Conservation (phyloP, 2,329 filamentous ascomycete species). For the Sclerotinia sclerotiorum region DNA sequence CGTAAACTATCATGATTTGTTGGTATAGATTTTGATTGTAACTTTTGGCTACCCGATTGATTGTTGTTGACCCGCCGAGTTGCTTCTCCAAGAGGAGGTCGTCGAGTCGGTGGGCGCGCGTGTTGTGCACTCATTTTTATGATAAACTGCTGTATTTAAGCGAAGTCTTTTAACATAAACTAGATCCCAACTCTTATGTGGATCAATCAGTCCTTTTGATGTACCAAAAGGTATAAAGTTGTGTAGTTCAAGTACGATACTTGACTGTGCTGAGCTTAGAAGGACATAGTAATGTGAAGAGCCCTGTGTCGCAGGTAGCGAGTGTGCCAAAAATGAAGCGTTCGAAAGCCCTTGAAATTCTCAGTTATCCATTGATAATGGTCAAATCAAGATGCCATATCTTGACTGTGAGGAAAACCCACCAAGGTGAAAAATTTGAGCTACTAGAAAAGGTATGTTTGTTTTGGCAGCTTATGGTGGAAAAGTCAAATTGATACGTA, state of each 20-base stretch:
- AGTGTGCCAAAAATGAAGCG: slow-evolving; percentile 18
- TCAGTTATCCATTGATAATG: slow-evolving; percentile 6
- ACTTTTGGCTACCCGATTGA: slow-evolving; percentile 24
- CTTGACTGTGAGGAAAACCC: neutral
- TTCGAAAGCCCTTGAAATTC: neutral
- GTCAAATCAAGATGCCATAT: neutral
- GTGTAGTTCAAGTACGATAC: neutral
- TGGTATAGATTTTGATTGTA: slow-evolving; percentile 27
- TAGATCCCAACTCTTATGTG: neutral
- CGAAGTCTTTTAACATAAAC: neutral
- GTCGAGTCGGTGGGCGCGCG: slow-evolving; percentile 36
- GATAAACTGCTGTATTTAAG: neutral
- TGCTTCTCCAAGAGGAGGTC: slow-evolving; percentile 39
- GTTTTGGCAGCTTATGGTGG: neutral
- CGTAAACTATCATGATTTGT: slow-evolving; percentile 37
- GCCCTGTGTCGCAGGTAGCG: neutral
- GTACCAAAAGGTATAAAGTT: neutral
- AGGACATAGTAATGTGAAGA: slow-evolving; percentile 19
- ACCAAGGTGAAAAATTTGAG: neutral
- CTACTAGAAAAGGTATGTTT: neutral
- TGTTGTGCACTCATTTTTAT: slow-evolving; percentile 31
- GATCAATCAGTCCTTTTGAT: neutral
- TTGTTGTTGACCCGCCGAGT: slow-evolving; percentile 39
- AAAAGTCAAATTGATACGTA: slow-evolving; percentile 6
- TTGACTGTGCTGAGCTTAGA: neutral